Conservation (phyloP, 139 green algal genomes). For the Chlamydomonas eustigma region DNA sequence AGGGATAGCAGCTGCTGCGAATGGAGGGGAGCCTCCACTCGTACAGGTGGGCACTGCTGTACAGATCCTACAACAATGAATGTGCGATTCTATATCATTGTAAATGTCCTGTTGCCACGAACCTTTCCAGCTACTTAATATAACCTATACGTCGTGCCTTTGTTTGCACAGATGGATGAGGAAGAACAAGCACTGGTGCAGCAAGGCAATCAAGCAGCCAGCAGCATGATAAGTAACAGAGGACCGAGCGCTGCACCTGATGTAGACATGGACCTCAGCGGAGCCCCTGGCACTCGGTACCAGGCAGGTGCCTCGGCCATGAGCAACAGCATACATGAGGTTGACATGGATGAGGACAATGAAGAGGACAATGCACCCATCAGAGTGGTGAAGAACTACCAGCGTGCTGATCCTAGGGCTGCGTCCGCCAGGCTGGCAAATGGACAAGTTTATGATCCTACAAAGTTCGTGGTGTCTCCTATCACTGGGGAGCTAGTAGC, state of each 20-base stretch:
- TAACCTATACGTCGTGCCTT: neutral
- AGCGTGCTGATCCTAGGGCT: constrained; percentile 42
- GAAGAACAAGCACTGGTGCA: constrained; percentile 79
- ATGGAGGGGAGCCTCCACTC: neutral
- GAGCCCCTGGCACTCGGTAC: neutral
- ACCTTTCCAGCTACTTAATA: neutral
- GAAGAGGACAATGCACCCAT: constrained; percentile 53
- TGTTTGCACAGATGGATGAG: constrained; percentile 69
- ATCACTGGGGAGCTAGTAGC: constrained; percentile 88
- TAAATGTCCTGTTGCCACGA: neutral
- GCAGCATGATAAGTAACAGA: neutral
- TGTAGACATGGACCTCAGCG: neutral
- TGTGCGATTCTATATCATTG: neutral
- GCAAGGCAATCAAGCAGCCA: constrained; percentile 40
- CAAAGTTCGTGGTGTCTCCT: constrained; percentile 88
- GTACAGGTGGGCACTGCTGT: too few species aligned
- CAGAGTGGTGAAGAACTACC: constrained; percentile 90
- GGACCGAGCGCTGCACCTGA: constrained; percentile 13
- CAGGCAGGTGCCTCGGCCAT: neutral
- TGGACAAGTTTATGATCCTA: constrained; percentile 47
- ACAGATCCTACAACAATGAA: neutral
- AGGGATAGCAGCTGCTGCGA: neutral
- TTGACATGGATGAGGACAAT: constrained; percentile 41
- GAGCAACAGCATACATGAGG: constrained; percentile 51
- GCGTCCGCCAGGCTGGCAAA: neutral